Conservation (phyloP, 2,329 filamentous ascomycete genomes). For the Cordyceps cicadae region DNA sequence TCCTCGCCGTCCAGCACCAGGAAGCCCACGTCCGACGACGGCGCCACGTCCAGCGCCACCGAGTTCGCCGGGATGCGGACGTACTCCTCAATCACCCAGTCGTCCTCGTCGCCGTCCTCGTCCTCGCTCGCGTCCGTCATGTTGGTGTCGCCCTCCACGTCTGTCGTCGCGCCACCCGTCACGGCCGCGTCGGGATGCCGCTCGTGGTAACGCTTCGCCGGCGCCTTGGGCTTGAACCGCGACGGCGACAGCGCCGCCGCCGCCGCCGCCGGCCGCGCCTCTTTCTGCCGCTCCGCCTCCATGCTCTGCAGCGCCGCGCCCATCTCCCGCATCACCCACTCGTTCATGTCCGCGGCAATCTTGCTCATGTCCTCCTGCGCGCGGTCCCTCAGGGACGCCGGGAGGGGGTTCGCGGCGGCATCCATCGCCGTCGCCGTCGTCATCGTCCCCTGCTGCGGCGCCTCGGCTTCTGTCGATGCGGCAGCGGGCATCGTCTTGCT, state of each 20-base stretch:
- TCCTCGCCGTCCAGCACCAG: constrained; percentile 50
- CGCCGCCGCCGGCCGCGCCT: constrained; percentile 9
- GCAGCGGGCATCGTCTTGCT: background rate
- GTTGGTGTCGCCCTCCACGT: constrained; percentile 24
- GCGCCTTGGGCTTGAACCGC: constrained; percentile 47
- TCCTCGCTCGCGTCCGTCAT: constrained; percentile 34
- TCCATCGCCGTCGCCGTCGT: no score
- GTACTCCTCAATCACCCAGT: constrained; percentile 59
- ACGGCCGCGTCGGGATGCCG: constrained; percentile 38
- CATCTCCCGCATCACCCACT: constrained; percentile 52
- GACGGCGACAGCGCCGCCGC: background rate
- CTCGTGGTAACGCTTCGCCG: constrained; percentile 46
- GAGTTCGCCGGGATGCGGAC: constrained; percentile 49
- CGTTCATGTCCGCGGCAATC: constrained; percentile 47
- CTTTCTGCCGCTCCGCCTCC: constrained; percentile 31
- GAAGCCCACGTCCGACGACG: constrained; percentile 45
- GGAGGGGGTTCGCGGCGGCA: constrained; percentile 22
- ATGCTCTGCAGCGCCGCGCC: constrained; percentile 42
- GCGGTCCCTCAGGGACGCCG: constrained; percentile 25
- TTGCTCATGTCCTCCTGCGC: constrained; percentile 38
- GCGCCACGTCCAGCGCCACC: constrained; percentile 37
- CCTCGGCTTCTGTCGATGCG: background rate
- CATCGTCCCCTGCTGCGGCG: background rate
- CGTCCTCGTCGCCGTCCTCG: constrained; percentile 40
- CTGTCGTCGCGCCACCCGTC: constrained; percentile 5